Evolutionary conservation across 192 early-diverging fungal genomes (phyloP), one percentile per base, ranked within the genome.

Genomic region (Jimgerdemannia lactiflua): DNA sequence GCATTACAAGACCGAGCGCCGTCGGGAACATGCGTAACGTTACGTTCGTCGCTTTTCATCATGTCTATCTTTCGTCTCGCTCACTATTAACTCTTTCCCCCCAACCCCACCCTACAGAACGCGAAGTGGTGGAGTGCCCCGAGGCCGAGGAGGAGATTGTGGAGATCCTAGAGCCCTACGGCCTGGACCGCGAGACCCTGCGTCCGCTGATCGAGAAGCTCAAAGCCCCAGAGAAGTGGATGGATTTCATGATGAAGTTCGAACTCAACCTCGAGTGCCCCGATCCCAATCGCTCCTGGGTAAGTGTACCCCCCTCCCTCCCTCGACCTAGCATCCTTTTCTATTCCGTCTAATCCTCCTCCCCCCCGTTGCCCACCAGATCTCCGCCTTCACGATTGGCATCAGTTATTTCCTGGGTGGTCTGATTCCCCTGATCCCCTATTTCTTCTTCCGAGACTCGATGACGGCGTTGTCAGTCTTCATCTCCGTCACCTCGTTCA

Each of bases 231-330:
- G 81, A 83, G 18, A 80, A 84, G 67, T 90, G 86, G 83, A 87
- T 92, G 29, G 89, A 92, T 64, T 92, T 92, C 70, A 92, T 92
- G 91, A 92, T 92, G 91, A 83, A 87, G 67, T 89, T 90, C 77
- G 89, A 92, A 77, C 75, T 92, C 41, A 78, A 78, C 43, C 76
- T 92, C 42, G 88, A 90, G 69, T 86, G 80, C 72, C 91, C 91
- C 18, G 83, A 87, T 70, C 72, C 82, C n/a, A 78, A 77, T 63
- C 83, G 89, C 11, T 78, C 85, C 19, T 87, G 86, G 85, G n/a
- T n/a, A n/a, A n/a, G n/a, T n/a, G n/a, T n/a, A n/a, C n/a, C n/a
- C n/a, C n/a, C n/a, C n/a, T n/a, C n/a, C n/a, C n/a, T n/a, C n/a
- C n/a, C n/a, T n/a, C n/a, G n/a, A n/a, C n/a, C n/a, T n/a, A n/a